phyloP scores from a whole-genome alignment of 371 early-diverging fungal genomes.

The Mortierella sp. region DNA sequence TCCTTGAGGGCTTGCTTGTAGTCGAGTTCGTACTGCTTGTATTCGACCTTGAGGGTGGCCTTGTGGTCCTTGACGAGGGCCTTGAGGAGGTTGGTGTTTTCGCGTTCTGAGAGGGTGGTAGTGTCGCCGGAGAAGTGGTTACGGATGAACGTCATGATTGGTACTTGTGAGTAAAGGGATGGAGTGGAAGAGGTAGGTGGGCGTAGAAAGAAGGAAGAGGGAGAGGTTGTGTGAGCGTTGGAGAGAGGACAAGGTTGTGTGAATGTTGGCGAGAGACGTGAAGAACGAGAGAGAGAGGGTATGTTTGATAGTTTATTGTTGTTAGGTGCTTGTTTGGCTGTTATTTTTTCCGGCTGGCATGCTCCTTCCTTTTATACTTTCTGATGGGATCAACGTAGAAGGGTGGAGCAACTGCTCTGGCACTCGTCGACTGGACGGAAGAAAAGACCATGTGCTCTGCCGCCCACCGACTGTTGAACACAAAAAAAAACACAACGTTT shows the following conservation, averaged over 20 bases:
- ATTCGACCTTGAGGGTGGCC: conserved; percentile 28
- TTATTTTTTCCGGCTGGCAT: background rate
- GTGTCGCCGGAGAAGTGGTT: conserved; percentile 22
- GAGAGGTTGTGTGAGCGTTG: too few relatives aligned
- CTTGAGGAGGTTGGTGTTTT: conserved; percentile 38
- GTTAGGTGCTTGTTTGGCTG: background rate
- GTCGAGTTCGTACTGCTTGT: conserved; percentile 22
- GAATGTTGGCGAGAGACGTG: too few relatives aligned
- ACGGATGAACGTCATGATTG: conserved; percentile 35
- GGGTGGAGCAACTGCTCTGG: too few relatives aligned
- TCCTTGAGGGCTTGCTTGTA: conserved; percentile 32
- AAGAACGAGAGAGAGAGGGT: background rate
- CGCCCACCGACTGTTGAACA: too few relatives aligned
- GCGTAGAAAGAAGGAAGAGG: too few relatives aligned
- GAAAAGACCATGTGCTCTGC: background rate
- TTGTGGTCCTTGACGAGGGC: conserved; percentile 37
- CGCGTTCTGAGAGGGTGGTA: conserved; percentile 17
- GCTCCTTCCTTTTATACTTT: too few relatives aligned
- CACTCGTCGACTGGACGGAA: too few relatives aligned
- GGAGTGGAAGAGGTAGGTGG: background rate
- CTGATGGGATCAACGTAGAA: background rate
- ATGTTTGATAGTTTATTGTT: background rate
- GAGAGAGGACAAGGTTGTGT: too few relatives aligned
- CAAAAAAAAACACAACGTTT: background rate
- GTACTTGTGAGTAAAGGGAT: background rate